Base-by-base conservation (phyloP, 306 rosid species). In the Myrica gale region DNA sequence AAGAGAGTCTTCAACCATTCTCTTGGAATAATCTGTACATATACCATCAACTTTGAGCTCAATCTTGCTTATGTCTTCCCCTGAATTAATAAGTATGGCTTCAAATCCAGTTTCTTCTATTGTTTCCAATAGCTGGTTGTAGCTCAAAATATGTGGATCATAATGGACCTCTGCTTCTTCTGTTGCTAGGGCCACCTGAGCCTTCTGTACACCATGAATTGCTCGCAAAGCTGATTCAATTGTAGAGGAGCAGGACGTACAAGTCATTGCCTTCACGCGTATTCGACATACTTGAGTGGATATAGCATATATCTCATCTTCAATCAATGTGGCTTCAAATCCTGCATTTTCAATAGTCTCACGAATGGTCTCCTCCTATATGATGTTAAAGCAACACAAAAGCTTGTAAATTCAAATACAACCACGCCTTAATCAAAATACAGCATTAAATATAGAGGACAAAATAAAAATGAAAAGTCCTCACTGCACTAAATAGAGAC, bases 111-210 rank as follows among this genome's bases (percentile, higher is more conserved):
- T 61, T 12, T 86, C 88, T 82, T 79, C 74, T 5, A 93, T 32
- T 10, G 86, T 70, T 80, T 90, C 51, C 43, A 87, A 13, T 37
- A 93, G 69, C 21, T 83, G 88, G 57, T 47, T 80, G 76, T 74
- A 71, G 79, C 19, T 87, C 9, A 93, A 44, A 50, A 86, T 32
- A 23, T 82, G 86, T 15, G 97, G 86, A 47, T 88, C 93, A 69
- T 91, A 91, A 21, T 77, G 87, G 48, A 93, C 75, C 82, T 93
- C 81, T 32, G 97, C 97, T 89, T 91, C 98, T 78, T 88, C 92
- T 0, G 89, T 89, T 19, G 97, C 95, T 19, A 91, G 66, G 65
- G 96, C 98, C 42, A 91, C 97, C 47, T 67, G 89, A 1, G 92
- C 91, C 68, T 80, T 71, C 9, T 85, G 78, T 0, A 93, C 91